These are phyloP conservation scores for Salix brachista DNA, from an alignment of 345 rosid species.

Conservation along the genomic window DNA sequence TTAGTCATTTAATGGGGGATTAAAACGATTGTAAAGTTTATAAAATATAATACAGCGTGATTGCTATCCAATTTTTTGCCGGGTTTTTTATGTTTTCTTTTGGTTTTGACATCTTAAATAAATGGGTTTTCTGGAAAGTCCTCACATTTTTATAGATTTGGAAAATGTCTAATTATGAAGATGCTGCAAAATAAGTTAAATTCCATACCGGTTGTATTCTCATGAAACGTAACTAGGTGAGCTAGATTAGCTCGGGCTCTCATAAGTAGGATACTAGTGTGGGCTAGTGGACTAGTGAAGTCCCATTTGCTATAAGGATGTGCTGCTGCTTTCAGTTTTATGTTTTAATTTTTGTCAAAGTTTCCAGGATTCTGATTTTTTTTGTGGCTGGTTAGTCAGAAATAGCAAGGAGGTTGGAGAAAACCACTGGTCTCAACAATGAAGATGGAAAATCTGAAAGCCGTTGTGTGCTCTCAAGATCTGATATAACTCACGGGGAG, in stretches of 20 bases:
- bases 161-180: not conserved
- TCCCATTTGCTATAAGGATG: not conserved
- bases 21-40: not conserved
- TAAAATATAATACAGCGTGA: not conserved
- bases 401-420: constrained; percentile 77
- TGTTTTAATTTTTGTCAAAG: constrained; percentile 6
- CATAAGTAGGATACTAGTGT: not conserved
- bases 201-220: not conserved
- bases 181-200: not conserved
- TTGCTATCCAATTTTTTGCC: not conserved
- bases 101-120: not conserved
- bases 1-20: not conserved
- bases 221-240: not conserved
- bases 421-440: constrained; percentile 34
- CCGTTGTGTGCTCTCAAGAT: constrained; percentile 66
- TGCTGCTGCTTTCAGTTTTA: not conserved
- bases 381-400: constrained; percentile 95
- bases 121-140: not conserved
- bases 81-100: not conserved
- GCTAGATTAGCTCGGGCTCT: not conserved
- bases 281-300: not conserved
- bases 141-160: not conserved
- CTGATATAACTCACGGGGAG: constrained; percentile 74
- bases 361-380: constrained; percentile 44
- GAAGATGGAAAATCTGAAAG: constrained; percentile 47